Percentiles rank a stretch among this genome's conserved stretches.
These are phyloP conservation scores for Fusarium torreyae DNA, from an alignment of 2,329 filamentous ascomycete species.

Conservation along the genomic window DNA sequence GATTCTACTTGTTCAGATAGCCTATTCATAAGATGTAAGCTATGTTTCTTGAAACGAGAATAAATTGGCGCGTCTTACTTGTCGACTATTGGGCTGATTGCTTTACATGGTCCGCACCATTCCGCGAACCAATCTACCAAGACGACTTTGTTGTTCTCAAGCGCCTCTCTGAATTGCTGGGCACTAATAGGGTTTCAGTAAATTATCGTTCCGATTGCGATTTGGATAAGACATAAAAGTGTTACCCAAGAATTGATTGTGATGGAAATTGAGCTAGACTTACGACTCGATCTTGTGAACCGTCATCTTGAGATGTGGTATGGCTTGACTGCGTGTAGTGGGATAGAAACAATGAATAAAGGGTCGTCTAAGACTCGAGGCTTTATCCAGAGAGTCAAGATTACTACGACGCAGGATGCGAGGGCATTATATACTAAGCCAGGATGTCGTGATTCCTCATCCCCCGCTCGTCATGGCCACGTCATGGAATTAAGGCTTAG, in stretches of 20 bases:
- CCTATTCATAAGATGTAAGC: background rate
- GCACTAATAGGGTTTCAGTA: fast-evolving
- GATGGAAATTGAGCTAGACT: background rate
- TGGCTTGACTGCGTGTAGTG: background rate
- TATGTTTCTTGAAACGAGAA: fast-evolving
- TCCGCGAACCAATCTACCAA: slow-evolving; percentile 18
- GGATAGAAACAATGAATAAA: background rate
- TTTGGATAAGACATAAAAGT: background rate
- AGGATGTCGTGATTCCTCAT: too few species aligned
- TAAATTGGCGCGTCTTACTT: background rate
- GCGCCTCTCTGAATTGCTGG: background rate
- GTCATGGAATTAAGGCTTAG: background rate
- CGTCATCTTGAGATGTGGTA: background rate
- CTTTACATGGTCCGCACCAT: slow-evolving; percentile 28
- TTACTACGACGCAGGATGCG: too few species aligned
- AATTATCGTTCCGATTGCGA: background rate
- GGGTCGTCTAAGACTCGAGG: too few species aligned
- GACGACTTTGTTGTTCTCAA: background rate
- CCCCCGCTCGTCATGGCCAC: too few species aligned
- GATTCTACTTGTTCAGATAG: fast-evolving
- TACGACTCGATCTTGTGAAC: background rate
- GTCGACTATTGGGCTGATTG: slow-evolving; percentile 8
- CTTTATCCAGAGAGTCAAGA: too few species aligned
- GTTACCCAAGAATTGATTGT: background rate
- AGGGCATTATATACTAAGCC: background rate